Evolutionary conservation across 2,329 filamentous ascomycete species (phyloP).

Genomic region (Stemphylium lycopersici): DNA sequence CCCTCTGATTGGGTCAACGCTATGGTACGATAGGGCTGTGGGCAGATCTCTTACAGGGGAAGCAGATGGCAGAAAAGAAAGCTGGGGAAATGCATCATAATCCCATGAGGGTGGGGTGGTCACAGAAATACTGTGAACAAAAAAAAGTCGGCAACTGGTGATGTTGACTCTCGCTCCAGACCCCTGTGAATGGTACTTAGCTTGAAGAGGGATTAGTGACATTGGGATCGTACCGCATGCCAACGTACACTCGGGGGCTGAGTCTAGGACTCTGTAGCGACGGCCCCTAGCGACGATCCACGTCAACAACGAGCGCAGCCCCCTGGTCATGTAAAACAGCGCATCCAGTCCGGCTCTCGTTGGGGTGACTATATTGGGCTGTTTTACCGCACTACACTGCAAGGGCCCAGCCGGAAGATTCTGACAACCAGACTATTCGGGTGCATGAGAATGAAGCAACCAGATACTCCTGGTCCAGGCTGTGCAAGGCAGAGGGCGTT

Average conservation of each 20-base stretch:
- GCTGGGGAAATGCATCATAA: conserved; percentile 4
- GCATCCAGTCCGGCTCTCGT: not conserved
- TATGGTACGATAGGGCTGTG: not conserved
- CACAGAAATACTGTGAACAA: not conserved
- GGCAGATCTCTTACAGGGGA: conserved; percentile 4
- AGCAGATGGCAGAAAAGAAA: not conserved
- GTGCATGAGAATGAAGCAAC: conserved; percentile 1
- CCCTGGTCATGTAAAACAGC: not conserved
- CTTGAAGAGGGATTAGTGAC: not conserved
- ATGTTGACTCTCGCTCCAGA: not conserved
- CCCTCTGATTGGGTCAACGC: conserved; percentile 5
- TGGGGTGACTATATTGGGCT: not conserved
- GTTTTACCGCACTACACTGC: not conserved
- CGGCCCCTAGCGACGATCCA: not conserved
- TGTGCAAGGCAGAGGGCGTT: not conserved
- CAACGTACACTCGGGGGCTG: conserved; percentile 6
- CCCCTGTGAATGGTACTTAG: not conserved
- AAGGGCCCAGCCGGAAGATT: not conserved
- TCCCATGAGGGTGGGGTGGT: not conserved
- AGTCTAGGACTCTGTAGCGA: conserved; percentile 1
- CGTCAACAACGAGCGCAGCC: not conserved
- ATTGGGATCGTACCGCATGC: conserved; percentile 2
- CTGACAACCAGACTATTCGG: not conserved
- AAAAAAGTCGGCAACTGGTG: not conserved
- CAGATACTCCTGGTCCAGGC: conserved; percentile 3